Conservation (phyloP, 2,329 filamentous ascomycete species). For the Amesomyces nigricolor region DNA sequence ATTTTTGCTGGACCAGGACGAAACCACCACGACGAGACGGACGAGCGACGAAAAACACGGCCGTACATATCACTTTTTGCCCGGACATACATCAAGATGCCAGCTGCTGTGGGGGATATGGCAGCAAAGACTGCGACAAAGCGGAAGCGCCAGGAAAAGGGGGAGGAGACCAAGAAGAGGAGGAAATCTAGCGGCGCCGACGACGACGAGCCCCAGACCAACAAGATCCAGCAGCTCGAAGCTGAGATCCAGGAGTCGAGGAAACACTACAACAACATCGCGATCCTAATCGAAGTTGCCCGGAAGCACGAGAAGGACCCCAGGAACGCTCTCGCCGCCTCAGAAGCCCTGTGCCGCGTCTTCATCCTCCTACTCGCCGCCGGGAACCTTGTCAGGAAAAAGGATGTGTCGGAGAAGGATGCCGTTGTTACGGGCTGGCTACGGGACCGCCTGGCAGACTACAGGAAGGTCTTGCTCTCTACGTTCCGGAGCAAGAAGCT, state of each 20-base stretch:
- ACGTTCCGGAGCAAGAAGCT: conserved; percentile 56
- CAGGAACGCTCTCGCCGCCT: conserved; percentile 59
- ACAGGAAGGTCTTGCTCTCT: conserved; percentile 55
- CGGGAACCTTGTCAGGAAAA: conserved; percentile 62
- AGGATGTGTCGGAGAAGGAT: conserved; percentile 65
- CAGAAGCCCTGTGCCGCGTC: conserved; percentile 77
- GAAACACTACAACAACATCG: conserved; percentile 89
- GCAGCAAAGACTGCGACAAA: conserved; percentile 32
- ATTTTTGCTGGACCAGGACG: neutral
- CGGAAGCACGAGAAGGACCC: conserved; percentile 44
- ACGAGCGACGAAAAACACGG: neutral
- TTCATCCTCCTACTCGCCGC: conserved; percentile 76
- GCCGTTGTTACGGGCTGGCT: conserved; percentile 71
- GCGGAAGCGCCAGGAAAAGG: conserved; percentile 45
- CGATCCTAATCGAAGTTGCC: conserved; percentile 59
- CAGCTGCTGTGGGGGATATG: conserved; percentile 7
- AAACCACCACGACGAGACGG: neutral
- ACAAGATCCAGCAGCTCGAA: conserved; percentile 69
- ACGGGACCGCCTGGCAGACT: conserved; percentile 66
- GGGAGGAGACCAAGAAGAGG: conserved; percentile 46
- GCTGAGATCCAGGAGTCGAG: conserved; percentile 76
- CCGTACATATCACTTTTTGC: neutral
- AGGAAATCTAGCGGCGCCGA: conserved; percentile 43
- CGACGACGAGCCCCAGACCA: conserved; percentile 47
- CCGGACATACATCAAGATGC: conserved; percentile 13